Evolutionary conservation across 805 yeast genomes (phyloP).

Genomic region (Deakozyma indianensis): DNA sequence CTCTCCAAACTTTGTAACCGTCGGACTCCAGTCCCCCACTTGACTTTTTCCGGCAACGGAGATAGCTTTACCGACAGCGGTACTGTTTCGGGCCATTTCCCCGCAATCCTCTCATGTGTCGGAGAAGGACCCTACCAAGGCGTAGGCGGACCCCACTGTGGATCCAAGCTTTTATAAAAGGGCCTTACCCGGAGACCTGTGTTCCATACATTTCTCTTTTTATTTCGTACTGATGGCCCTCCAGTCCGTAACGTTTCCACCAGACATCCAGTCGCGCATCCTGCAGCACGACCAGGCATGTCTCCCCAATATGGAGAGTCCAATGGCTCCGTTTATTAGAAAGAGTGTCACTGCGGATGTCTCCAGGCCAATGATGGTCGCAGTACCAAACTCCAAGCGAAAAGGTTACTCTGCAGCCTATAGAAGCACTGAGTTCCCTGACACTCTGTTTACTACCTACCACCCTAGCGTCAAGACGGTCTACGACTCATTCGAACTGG

Average conservation of each 20-base stretch:
- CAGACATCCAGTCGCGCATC: background rate
- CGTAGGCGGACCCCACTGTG: too few relatives aligned
- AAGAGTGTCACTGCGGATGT: background rate
- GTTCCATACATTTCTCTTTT: too few relatives aligned
- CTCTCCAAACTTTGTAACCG: too few relatives aligned
- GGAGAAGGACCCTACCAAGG: too few relatives aligned
- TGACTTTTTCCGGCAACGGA: too few relatives aligned
- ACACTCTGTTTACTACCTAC: slow-evolving; percentile 16
- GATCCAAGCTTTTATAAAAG: too few relatives aligned
- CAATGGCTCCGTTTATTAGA: background rate
- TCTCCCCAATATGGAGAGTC: background rate
- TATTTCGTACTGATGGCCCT: background rate
- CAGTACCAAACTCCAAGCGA: slow-evolving; percentile 26
- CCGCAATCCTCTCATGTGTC: too few relatives aligned
- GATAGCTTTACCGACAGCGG: too few relatives aligned
- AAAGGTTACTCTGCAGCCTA: slow-evolving; percentile 39
- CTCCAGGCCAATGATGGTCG: slow-evolving; percentile 7
- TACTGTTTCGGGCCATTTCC: too few relatives aligned
- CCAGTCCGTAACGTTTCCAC: background rate
- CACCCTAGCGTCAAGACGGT: slow-evolving; percentile 27
- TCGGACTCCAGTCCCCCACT: too few relatives aligned
- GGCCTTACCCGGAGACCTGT: too few relatives aligned
- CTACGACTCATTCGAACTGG: slow-evolving; percentile 21
- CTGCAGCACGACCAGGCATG: background rate
- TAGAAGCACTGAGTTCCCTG: slow-evolving; percentile 28